Percentiles rank a stretch among this genome's conserved stretches.
phyloP scores from a whole-genome alignment of 345 rosid genomes.

The Mercurialis annua region DNA sequence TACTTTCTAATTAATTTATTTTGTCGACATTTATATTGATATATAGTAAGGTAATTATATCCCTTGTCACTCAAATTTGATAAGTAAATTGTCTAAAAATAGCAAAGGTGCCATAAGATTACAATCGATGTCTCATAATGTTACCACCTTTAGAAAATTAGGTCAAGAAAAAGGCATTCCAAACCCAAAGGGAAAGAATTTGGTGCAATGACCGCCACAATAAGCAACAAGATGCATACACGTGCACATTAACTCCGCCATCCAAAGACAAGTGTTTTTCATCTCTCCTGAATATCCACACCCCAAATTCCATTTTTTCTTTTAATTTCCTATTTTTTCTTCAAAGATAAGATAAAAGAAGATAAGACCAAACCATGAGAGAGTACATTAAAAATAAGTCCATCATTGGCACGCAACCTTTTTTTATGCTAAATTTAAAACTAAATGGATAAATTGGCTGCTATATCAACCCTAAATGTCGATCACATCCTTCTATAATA shows the following conservation, averaged over 20 bases:
- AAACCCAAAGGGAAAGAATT: too few relatives aligned
- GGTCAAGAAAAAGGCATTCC: slow-evolving; percentile 5
- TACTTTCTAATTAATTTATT: too few relatives aligned
- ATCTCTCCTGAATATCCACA: slow-evolving; percentile 15
- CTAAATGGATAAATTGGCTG: too few relatives aligned
- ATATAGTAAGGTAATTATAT: too few relatives aligned
- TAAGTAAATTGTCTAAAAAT: too few relatives aligned
- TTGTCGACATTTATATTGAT: too few relatives aligned
- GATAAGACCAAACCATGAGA: slow-evolving; percentile 6
- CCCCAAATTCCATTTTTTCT: not conserved
- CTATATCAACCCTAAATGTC: not conserved
- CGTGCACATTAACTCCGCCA: not conserved
- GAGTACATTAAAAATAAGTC: slow-evolving; percentile 1
- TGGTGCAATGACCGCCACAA: too few relatives aligned
- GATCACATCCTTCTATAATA: not conserved
- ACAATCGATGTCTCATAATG: too few relatives aligned
- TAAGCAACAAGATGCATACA: not conserved
- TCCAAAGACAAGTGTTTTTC: too few relatives aligned
- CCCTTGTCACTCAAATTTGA: too few relatives aligned
- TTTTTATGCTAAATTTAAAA: not conserved
- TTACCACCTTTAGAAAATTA: not conserved
- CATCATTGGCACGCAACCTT: slow-evolving; percentile 20
- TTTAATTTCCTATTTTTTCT: not conserved
- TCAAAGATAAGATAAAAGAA: not conserved
- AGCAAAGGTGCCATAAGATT: too few relatives aligned